Conservation (phyloP, 148 eudicot genomes). For the Vaccinium vitisidaea region DNA sequence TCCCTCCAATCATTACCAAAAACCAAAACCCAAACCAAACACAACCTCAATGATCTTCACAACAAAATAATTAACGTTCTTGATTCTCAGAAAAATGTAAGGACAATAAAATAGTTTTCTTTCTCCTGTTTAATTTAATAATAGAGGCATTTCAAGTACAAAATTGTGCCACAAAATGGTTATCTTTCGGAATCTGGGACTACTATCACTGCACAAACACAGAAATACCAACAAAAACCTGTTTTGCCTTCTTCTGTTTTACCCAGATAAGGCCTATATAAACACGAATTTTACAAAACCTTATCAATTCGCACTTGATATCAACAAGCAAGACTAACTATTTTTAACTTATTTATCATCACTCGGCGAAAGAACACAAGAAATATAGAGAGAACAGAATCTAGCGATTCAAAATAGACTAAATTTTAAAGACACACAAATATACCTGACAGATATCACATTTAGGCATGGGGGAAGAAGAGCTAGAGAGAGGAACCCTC, state of each 20-base stretch:
- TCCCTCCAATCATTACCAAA: too few species aligned
- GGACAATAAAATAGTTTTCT: background rate
- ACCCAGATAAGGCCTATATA: background rate
- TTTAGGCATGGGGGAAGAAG: conserved; percentile 61
- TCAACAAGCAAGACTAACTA: background rate
- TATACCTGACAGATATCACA: conserved; percentile 94
- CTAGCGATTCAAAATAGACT: background rate
- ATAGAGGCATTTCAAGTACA: background rate
- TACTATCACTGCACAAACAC: background rate
- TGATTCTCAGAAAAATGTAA: background rate
- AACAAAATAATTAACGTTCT: background rate
- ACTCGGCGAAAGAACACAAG: background rate
- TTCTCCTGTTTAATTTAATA: background rate
- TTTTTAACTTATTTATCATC: background rate
- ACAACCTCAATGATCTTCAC: background rate
- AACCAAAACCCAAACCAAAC: too few species aligned
- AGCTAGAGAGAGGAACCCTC: conserved; percentile 61
- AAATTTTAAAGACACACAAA: background rate
- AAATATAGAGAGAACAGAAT: background rate
- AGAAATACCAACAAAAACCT: background rate
- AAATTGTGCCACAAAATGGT: background rate
- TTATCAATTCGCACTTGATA: background rate
- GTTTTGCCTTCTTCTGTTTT: background rate
- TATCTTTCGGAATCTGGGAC: too few species aligned
- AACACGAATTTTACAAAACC: background rate